Evolutionary conservation across 441 rosid genomes (phyloP).

Genomic region (Erodium chrysanthum): DNA sequence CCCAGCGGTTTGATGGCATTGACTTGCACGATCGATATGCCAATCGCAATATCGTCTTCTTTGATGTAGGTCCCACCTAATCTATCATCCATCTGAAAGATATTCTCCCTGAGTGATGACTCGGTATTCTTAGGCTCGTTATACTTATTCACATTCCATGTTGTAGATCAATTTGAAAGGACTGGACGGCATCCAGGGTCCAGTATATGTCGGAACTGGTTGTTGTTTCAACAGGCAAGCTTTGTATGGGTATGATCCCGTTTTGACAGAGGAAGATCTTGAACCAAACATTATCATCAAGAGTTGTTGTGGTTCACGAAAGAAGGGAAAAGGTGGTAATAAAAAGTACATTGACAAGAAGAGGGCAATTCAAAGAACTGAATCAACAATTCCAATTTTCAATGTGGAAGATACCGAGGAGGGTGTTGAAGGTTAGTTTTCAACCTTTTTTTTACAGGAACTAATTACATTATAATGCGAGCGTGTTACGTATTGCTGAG

Average conservation of each 20-base stretch:
- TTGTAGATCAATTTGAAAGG: conserved; percentile 92
- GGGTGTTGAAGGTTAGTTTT: conserved; percentile 79
- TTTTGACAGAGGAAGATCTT: conserved; percentile 68
- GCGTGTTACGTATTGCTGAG: background rate
- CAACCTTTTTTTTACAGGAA: conserved; percentile 5
- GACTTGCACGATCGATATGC: conserved; percentile 90
- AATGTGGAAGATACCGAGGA: conserved; percentile 94
- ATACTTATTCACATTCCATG: conserved; percentile 11
- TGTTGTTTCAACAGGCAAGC: conserved; percentile 95
- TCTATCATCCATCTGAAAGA: conserved; percentile 12
- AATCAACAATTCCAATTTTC: conserved; percentile 86
- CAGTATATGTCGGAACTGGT: conserved; percentile 95
- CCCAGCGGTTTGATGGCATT: conserved; percentile 96
- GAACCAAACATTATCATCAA: conserved; percentile 61
- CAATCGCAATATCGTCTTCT: conserved; percentile 90
- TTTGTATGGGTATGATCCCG: conserved; percentile 92
- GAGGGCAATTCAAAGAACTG: conserved; percentile 73
- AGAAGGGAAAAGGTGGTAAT: conserved; percentile 56
- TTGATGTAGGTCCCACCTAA: conserved; percentile 56
- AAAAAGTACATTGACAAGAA: conserved; percentile 70
- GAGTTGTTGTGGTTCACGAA: conserved; percentile 83
- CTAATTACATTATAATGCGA: no score
- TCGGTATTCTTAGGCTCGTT: background rate
- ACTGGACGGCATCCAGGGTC: conserved; percentile 95
- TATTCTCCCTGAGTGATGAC: background rate